Evolutionary conservation across 345 rosid species (phyloP).

Genomic region (Pistacia vera): DNA sequence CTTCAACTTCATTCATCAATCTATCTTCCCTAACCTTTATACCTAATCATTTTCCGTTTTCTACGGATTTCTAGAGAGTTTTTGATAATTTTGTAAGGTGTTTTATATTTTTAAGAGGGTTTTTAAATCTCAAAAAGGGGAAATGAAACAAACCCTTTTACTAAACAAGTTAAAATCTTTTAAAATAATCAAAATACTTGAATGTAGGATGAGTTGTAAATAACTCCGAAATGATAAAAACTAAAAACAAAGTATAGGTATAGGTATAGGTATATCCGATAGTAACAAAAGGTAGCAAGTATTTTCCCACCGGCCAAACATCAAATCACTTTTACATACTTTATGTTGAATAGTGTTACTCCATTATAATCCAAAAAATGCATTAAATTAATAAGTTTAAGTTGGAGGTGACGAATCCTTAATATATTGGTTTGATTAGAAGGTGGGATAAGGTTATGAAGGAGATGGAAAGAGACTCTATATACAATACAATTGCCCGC

Average conservation of each 20-base stretch:
- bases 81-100: too few species aligned
- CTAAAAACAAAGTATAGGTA: too few species aligned
- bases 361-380: constrained; percentile 4
- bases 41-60: neutral
- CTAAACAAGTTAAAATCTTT: too few species aligned
- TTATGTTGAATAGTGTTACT: neutral
- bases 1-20: constrained; percentile 1
- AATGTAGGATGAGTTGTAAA: too few species aligned
- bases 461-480: neutral
- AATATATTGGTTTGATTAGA: neutral
- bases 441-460: constrained; percentile 6
- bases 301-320: constrained; percentile 7
- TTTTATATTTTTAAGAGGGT: too few species aligned
- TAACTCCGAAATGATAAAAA: neutral
- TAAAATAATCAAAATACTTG: too few species aligned
- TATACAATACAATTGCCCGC: neutral
- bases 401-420: constrained; percentile 2
- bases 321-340: neutral
- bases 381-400: neutral
- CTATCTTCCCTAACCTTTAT: neutral
- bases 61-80: too few species aligned
- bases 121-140: too few species aligned
- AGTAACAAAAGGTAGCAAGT: too few species aligned
- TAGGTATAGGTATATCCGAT: neutral
- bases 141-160: too few species aligned